Percentiles rank a stretch among this genome's conserved stretches.
phyloP scores from a whole-genome alignment of 176 grass and related monocot genomes.

The Thinopyrum elongatum region DNA sequence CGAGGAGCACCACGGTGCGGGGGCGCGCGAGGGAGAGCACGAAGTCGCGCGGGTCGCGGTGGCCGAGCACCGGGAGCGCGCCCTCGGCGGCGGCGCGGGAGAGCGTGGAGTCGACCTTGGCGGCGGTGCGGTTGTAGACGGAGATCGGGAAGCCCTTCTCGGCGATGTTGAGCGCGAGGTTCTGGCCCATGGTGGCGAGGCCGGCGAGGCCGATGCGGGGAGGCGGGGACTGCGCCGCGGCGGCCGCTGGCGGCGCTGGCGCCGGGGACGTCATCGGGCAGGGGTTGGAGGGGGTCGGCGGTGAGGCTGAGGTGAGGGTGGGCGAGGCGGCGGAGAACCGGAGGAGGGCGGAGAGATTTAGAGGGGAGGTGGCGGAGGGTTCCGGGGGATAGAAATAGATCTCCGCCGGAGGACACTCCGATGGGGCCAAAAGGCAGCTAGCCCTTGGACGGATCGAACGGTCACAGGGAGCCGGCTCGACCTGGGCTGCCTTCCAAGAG shows the following conservation, averaged over 20 bases:
- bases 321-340: not conserved
- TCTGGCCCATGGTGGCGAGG: constrained; percentile 94
- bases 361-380: not conserved
- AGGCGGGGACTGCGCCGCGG: constrained; percentile 8
- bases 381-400: not conserved
- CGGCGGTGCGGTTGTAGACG: constrained; percentile 85
- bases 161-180: constrained; percentile 90
- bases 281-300: not conserved
- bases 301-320: too few species aligned
- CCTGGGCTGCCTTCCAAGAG: not conserved
- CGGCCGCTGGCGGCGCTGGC: constrained; percentile 34
- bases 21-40: constrained; percentile 71
- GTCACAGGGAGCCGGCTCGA: not conserved
- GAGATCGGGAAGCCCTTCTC: constrained; percentile 95
- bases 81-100: constrained; percentile 59
- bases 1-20: constrained; percentile 72
- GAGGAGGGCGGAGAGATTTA: not conserved
- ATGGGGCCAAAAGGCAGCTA: not conserved
- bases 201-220: constrained; percentile 82
- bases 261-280: constrained; percentile 26
- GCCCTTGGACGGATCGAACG: constrained; percentile 29
- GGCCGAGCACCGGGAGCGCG: constrained; percentile 59
- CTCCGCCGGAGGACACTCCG: not conserved
- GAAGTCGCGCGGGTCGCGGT: constrained; percentile 66
- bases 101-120: constrained; percentile 83